Percentiles rank a stretch among this genome's conserved stretches.
These are phyloP conservation scores for Lyophyllum decastes DNA, from an alignment of 768 basidiomycete species.

Conservation along the genomic window DNA sequence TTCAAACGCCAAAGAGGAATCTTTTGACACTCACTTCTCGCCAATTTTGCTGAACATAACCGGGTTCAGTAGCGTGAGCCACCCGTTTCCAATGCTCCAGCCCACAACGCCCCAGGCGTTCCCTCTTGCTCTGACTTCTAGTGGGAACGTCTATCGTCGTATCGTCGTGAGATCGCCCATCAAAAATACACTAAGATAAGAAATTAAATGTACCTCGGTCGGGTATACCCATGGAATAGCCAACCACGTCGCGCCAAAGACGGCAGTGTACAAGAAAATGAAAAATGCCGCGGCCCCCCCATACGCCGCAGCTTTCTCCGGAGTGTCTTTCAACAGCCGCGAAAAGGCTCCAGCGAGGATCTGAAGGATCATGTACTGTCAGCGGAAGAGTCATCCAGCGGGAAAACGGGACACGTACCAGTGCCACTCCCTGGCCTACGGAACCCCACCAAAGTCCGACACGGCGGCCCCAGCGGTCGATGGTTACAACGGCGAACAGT, in stretches of 20 bases:
- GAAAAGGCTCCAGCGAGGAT: slow-evolving; percentile 44
- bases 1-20: not conserved
- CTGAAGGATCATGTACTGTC: slow-evolving; percentile 6
- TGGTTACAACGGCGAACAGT: slow-evolving; percentile 40
- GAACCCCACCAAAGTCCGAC: slow-evolving; percentile 48
- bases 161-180: not conserved
- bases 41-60: slow-evolving; percentile 43
- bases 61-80: slow-evolving; percentile 45
- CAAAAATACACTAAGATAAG: not conserved
- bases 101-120: slow-evolving; percentile 49
- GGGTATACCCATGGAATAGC: slow-evolving; percentile 42
- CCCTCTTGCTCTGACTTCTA: slow-evolving; percentile 44
- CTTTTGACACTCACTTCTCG: slow-evolving; percentile 27
- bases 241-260: slow-evolving; percentile 49
- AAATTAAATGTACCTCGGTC: slow-evolving; percentile 21
- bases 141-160: slow-evolving; percentile 37
- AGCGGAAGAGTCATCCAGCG: not conserved
- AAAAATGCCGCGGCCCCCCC: slow-evolving; percentile 45
- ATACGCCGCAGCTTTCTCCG: slow-evolving; percentile 39
- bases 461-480: slow-evolving; percentile 44
- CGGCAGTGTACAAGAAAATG: slow-evolving; percentile 42
- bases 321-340: slow-evolving; percentile 39
- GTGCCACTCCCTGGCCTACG: slow-evolving; percentile 37
- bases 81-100: slow-evolving; percentile 44
- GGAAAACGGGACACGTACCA: slow-evolving; percentile 17